Base-by-base conservation (phyloP, 1,139 yeast species). In the Geotrichum siamense region DNA sequence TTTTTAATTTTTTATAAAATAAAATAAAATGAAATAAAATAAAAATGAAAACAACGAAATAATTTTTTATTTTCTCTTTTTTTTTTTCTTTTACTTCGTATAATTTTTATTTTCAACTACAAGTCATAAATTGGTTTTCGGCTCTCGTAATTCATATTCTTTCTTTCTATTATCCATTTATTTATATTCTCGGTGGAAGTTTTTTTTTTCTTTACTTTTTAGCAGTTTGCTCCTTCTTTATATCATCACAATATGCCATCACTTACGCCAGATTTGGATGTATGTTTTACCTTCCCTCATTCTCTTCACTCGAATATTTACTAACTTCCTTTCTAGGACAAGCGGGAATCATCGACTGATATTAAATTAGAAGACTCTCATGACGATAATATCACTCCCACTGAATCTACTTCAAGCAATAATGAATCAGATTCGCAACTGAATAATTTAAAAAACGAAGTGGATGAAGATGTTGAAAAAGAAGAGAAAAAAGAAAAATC, bases 191-290 rank as follows among this genome's bases (percentile, higher is more conserved):
- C n/a, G n/a, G n/a, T n/a, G n/a, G n/a, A n/a, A n/a, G n/a, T n/a
- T n/a, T n/a, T n/a, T n/a, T n/a, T n/a, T n/a, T n/a, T n/a, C n/a
- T n/a, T n/a, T n/a, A n/a, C n/a, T n/a, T n/a, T n/a, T n/a, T n/a
- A n/a, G n/a, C n/a, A n/a, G n/a, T n/a, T n/a, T n/a, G n/a, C n/a
- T n/a, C n/a, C n/a, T n/a, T n/a, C 8, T 37, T 17, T 5, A 13
- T 5, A 26, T 30, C 13, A 16, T 19, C 20, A 16, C 19, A 21
- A 27, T 12, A 43, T 43, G 45, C 45, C 45, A 9, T 32, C 45
- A 4, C 23, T 43, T 16, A 32, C 45, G 26, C 32, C 39, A 26
- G 45, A 43, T 17, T 21, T 29, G 27, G 39, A 38, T 15, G 45
- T 43, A 43, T 8, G 45, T 27, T 27, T 13, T 15, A 3, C 23